phyloP scores from a whole-genome alignment of 2,329 filamentous ascomycete genomes.

The Fusarium irregulare region DNA sequence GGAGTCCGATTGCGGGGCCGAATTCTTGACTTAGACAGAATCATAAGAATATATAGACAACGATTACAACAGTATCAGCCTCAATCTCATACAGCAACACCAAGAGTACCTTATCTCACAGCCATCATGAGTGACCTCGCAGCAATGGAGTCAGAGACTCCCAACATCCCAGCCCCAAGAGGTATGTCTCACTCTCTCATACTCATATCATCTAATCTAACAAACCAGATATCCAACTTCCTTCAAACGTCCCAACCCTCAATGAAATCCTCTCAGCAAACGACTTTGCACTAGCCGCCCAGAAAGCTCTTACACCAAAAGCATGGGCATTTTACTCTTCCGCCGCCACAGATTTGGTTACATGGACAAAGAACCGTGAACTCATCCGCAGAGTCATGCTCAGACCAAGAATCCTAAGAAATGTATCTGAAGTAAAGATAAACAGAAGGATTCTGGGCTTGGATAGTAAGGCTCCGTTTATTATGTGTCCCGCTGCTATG shows the following conservation, averaged over 20 bases:
- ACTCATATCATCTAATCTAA: background rate
- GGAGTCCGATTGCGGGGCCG: conserved; percentile 36
- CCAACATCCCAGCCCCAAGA: conserved; percentile 42
- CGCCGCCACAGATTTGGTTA: conserved; percentile 70
- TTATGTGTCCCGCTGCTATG: conserved; percentile 73
- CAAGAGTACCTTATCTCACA: background rate
- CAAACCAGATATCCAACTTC: conserved; percentile 26
- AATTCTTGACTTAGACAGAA: conserved; percentile 7
- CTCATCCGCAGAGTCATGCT: conserved; percentile 68
- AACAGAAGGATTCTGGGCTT: conserved; percentile 65
- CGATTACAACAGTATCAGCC: background rate
- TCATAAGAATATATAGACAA: background rate
- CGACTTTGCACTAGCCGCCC: conserved; percentile 70
- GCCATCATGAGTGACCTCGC: conserved; percentile 43
- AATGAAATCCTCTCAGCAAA: conserved; percentile 50
- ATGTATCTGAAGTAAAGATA: conserved; percentile 65
- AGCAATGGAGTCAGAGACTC: conserved; percentile 45
- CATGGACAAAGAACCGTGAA: conserved; percentile 66
- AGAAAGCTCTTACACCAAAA: conserved; percentile 66
- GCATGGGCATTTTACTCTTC: conserved; percentile 78
- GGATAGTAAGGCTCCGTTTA: conserved; percentile 66
- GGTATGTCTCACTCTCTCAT: conserved; percentile 8
- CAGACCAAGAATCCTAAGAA: conserved; percentile 67
- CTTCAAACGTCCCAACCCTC: conserved; percentile 31
- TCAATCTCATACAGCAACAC: background rate